Conservation (phyloP, 768 basidiomycete species). For the Lactifluus volemus region DNA sequence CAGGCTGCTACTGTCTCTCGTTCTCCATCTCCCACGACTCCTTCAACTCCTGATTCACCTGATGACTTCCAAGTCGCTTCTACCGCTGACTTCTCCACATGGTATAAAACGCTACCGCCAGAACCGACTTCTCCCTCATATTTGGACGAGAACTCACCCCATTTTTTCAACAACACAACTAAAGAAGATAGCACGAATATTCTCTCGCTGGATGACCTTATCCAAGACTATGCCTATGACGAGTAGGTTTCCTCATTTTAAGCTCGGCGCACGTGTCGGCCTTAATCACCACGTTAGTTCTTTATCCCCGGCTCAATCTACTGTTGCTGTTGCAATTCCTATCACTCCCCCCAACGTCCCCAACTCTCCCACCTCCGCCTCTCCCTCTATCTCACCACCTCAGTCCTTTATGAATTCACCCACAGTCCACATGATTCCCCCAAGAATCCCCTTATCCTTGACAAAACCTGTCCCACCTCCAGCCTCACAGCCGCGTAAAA, state of each 20-base stretch:
- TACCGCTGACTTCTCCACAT: slow-evolving; percentile 44
- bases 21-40: slow-evolving; percentile 63
- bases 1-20: slow-evolving; percentile 47
- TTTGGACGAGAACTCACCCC: slow-evolving; percentile 37
- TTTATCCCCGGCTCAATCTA: slow-evolving; percentile 3
- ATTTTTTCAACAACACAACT: slow-evolving; percentile 31
- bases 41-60: slow-evolving; percentile 56
- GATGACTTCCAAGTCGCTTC: slow-evolving; percentile 43
- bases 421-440: slow-evolving; percentile 13
- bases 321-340: background rate
- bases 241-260: slow-evolving; percentile 42
- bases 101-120: slow-evolving; percentile 44
- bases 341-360: background rate
- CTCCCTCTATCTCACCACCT: background rate
- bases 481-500: slow-evolving; percentile 46
- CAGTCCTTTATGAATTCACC: background rate
- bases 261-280: slow-evolving; percentile 13
- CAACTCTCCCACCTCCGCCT: background rate
- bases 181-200: slow-evolving; percentile 48
- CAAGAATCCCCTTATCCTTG: slow-evolving; percentile 33
- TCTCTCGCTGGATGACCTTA: slow-evolving; percentile 62
- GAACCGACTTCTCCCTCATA: slow-evolving; percentile 32
- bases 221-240: slow-evolving; percentile 67
- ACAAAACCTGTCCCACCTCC: slow-evolving; percentile 65
- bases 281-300: slow-evolving; percentile 9